These are phyloP conservation scores for Xerocomus brunneocitrinus DNA, from an alignment of 768 basidiomycete genomes.

Conservation along the genomic window DNA sequence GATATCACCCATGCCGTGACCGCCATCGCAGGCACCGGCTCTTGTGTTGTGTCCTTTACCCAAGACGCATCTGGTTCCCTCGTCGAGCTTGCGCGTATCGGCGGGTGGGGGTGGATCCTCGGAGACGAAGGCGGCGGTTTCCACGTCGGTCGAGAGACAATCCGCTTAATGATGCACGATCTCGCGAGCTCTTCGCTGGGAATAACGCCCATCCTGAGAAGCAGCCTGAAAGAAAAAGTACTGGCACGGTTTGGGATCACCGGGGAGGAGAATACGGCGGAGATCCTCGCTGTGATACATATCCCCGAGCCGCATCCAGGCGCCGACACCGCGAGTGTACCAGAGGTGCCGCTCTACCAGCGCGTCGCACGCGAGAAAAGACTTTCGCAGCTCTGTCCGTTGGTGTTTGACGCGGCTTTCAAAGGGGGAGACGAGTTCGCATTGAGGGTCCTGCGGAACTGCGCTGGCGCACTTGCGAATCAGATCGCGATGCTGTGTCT, in stretches of 20 bases:
- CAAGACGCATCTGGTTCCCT: constrained; percentile 38
- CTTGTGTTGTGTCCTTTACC: constrained; percentile 65
- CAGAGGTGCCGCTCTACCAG: constrained; percentile 25
- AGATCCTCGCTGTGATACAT: constrained; percentile 63
- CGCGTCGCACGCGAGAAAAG: constrained; percentile 60
- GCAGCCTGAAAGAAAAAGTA: constrained; percentile 43
- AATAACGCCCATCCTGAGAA: constrained; percentile 13
- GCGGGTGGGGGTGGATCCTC: constrained; percentile 83
- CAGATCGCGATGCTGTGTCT: constrained; percentile 48
- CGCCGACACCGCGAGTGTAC: constrained; percentile 19
- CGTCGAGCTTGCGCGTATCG: constrained; percentile 62
- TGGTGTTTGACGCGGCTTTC: constrained; percentile 78
- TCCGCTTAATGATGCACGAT: constrained; percentile 61
- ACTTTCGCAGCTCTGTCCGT: constrained; percentile 65
- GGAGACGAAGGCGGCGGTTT: constrained; percentile 85
- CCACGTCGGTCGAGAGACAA: constrained; percentile 69
- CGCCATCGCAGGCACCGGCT: constrained; percentile 80
- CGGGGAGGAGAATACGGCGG: constrained; percentile 43
- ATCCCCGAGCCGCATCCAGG: constrained; percentile 43
- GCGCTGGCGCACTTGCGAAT: constrained; percentile 51
- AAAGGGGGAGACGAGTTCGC: constrained; percentile 64
- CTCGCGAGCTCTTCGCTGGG: constrained; percentile 46
- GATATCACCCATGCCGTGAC: constrained; percentile 63
- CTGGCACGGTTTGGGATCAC: constrained; percentile 53
- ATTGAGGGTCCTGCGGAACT: constrained; percentile 47